Evolutionary conservation across 306 rosid genomes (phyloP), one percentile per base, ranked within the genome.

Genomic region (Bauhinia variegata): DNA sequence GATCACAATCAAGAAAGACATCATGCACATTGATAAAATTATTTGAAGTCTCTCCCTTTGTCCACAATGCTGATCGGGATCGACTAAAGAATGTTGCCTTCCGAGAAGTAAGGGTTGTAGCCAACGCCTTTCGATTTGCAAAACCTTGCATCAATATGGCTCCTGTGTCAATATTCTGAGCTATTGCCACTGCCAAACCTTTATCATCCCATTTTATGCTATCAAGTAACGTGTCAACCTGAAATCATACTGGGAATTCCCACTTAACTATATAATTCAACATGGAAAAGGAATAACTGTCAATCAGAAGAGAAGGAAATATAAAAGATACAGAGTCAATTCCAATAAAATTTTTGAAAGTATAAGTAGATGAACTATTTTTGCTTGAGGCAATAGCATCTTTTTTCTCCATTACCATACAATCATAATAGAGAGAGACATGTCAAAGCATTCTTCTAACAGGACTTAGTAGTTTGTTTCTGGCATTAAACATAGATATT

Each of bases 91-190:
- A 90, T 30, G 96, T 90, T 28, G 96, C 99, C 83, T 80, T 93
- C 15, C 79, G 79, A 31, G 91, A 79, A 70, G 78, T 80, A 52
- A 87, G 42, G 75, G 90, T 86, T 49, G 76, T 53, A 14, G 66
- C 66, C 32, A 93, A 67, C 44, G 92, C 99, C 57, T 88, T 91
- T 77, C 86, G 83, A 54, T 93, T 89, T 17, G 81, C 97, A 80
- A 93, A 93, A 54, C 98, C 95, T 86, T 89, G 96, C 97, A 93
- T 93, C 60, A 93, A 80, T 74, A 93, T 82, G 72, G 91, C 91
- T 70, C 97, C 97, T 13, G 96, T 88, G 78, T 90, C 98, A 68
- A 90, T 89, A 73, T 93, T 86, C 74, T 93, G 96, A 59, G 96
- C 96, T 63, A 89, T 86, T 50, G 96, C 98, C 63, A 89, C 98